phyloP scores from a whole-genome alignment of 495 filamentous ascomycete species.

The Penicillium odoratum region DNA sequence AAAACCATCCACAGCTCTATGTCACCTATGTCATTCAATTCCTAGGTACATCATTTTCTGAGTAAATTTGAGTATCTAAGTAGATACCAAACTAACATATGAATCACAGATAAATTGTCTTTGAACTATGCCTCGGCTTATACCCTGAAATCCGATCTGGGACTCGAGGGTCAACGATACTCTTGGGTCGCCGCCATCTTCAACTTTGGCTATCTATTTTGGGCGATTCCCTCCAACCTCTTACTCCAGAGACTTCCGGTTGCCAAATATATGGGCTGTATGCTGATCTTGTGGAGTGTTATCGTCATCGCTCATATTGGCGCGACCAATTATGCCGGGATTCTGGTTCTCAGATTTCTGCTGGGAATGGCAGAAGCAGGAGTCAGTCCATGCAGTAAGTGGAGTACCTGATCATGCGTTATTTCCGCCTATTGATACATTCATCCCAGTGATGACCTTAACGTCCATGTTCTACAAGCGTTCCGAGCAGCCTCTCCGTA shows the following conservation, averaged over 20 bases:
- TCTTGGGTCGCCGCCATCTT: slow-evolving; percentile 54
- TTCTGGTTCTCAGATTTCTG: slow-evolving; percentile 59
- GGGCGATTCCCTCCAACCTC: slow-evolving; percentile 53
- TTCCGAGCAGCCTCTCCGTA: slow-evolving; percentile 61
- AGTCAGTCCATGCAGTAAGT: slow-evolving; percentile 50
- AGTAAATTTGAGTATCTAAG: no score
- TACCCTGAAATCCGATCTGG: slow-evolving; percentile 36
- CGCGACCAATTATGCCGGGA: slow-evolving; percentile 55
- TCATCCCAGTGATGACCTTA: slow-evolving; percentile 44
- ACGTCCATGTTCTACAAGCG: slow-evolving; percentile 71
- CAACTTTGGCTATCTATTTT: slow-evolving; percentile 52
- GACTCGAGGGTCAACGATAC: slow-evolving; percentile 55
- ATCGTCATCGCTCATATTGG: slow-evolving; percentile 57
- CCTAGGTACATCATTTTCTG: slow-evolving; percentile 19
- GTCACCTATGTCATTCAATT: slow-evolving; percentile 42
- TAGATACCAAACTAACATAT: background rate
- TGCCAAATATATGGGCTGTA: slow-evolving; percentile 58
- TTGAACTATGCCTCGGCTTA: slow-evolving; percentile 47
- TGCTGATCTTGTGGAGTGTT: slow-evolving; percentile 60
- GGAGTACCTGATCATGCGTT: background rate
- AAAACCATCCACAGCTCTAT: slow-evolving; percentile 26
- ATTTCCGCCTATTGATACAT: background rate
- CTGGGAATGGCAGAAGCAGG: slow-evolving; percentile 66
- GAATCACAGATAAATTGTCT: slow-evolving; percentile 30
- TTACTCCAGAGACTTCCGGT: slow-evolving; percentile 57